Conservation (phyloP, 208 protist species). For the Entamoeba histolytica region DNA sequence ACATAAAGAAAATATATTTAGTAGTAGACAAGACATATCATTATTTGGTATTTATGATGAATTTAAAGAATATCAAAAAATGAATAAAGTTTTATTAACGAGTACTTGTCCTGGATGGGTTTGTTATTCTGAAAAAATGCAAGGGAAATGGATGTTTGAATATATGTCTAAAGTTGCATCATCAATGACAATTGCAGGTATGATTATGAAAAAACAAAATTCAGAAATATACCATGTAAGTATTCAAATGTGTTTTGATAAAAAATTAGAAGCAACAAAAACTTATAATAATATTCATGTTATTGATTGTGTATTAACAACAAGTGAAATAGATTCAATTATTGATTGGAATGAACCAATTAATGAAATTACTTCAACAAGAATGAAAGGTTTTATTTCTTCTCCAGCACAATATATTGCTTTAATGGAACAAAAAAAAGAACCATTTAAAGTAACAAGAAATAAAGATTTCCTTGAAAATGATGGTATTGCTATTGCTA, state of each 20-base stretch:
- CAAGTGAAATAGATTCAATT: neutral
- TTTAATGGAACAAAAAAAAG: neutral
- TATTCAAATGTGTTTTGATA: neutral
- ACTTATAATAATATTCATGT: neutral
- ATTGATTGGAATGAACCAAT: neutral
- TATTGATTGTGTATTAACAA: slow-evolving; percentile 1
- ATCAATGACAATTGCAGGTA: neutral
- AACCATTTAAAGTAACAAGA: neutral
- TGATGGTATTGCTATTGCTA: neutral
- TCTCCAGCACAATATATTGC: neutral
- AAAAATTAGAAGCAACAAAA: neutral
- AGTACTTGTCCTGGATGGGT: neutral
- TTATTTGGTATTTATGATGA: neutral
- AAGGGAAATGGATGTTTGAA: neutral
- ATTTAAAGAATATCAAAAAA: neutral
- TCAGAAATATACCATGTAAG: neutral
- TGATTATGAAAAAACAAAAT: neutral
- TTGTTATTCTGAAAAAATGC: slow-evolving; percentile 1
- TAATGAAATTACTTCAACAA: neutral
- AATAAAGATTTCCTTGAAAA: neutral
- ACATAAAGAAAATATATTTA: too few relatives aligned
- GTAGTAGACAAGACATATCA: neutral
- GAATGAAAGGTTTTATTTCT: neutral
- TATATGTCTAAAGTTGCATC: neutral
- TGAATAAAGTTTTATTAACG: neutral